Evolutionary conservation across 2,329 filamentous ascomycete genomes (phyloP), one percentile per base, ranked within the genome.

Genomic region (Aspergillus sclerotialis): DNA sequence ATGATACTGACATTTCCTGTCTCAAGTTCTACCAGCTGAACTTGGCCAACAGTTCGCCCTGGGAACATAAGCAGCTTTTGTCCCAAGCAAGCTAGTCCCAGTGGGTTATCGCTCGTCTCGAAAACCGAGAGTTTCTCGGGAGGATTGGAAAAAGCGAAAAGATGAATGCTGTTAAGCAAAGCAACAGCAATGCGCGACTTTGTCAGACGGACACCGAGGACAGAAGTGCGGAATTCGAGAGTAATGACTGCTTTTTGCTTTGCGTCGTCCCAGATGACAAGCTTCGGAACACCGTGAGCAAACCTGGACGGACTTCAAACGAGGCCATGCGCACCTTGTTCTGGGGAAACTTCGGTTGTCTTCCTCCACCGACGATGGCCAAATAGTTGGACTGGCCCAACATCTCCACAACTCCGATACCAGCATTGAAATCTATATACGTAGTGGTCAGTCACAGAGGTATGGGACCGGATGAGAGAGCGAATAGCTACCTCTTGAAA

Each of bases 1-100:
- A 96, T 87, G 57, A 98, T 94, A 64, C 83, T 93, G 44, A 96
- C 86, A 50, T 85, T 90, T 32, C 80, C 80, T 0, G 80, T 86
- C 12, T 72, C 69, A 8, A 93, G 64, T 49, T 93, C 80, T 33
- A 94, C 82, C 1, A 96, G 67, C 58, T 95, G 89, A 17, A 96
- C 82, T 53, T 98, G 92, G 9, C 92, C 92, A 0, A 78, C 65
- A 1, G 84, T 89, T 33, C 87, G 76, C n/a, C 90, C 90, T 0
- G 90, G 90, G 43, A 96, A 92, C 1, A 82, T 85, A 5, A 94
- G 69, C 23, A 80, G 70, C 45, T 80, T 80, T 24, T 80, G 70
- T 1, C 83, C 82, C 13, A 96, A 67, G 53, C 82, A 84, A 50
- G 85, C 88, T 7, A 96, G 66, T 0, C 89, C 92, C 30, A 81